These are phyloP conservation scores for Triticum timopheevii DNA, from an alignment of 176 grass and related monocot genomes.

Conservation along the genomic window DNA sequence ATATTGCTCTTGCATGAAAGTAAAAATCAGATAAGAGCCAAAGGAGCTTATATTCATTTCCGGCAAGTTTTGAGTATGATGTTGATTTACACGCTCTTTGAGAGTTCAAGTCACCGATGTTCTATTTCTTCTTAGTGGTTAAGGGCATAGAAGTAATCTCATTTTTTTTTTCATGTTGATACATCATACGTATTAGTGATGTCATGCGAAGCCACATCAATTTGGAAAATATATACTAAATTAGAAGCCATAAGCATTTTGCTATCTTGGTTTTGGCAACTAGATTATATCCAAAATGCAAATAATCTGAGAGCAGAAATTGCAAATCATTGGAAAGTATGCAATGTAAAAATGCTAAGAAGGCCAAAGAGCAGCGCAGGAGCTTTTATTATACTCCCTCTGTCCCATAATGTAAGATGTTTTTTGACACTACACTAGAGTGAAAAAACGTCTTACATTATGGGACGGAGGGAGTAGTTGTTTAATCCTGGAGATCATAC, in stretches of 20 bases:
- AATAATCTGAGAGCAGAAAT: neutral
- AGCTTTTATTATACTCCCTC: neutral
- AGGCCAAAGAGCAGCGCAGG: neutral
- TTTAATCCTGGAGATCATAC: constrained; percentile 17
- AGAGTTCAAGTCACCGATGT: neutral
- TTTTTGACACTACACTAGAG: too few relatives aligned
- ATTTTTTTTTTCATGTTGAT: neutral
- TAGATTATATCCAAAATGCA: neutral
- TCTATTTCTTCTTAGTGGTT: neutral
- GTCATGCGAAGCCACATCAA: neutral
- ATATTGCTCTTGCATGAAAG: neutral
- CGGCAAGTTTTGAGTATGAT: neutral
- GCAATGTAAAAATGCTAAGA: neutral
- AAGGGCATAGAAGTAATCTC: neutral
- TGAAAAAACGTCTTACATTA: too few relatives aligned
- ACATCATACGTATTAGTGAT: neutral
- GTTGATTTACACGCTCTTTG: neutral
- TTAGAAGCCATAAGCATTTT: neutral
- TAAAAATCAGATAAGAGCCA: neutral
- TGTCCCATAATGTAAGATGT: too few relatives aligned
- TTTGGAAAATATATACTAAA: neutral
- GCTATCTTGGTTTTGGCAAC: neutral
- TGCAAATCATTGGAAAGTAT: neutral
- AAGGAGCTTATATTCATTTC: neutral
- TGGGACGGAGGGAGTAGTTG: neutral